Evolutionary conservation across 164 flowering plant species (phyloP).

Genomic region (Chimonanthus salicifolius): DNA sequence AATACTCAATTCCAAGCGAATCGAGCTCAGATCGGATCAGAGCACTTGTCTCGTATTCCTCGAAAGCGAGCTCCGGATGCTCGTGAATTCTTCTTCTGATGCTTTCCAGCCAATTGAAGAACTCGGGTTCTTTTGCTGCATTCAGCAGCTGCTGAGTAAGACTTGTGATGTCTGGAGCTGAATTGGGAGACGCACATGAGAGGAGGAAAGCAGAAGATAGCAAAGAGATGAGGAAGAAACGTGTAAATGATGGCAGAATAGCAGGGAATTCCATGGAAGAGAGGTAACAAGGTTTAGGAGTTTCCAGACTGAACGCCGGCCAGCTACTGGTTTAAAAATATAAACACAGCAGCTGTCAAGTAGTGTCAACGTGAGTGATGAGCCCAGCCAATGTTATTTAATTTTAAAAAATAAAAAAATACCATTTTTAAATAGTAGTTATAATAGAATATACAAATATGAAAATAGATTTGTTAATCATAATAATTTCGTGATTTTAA

Average conservation of each 20-base stretch:
- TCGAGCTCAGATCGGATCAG: slow-evolving; percentile 59
- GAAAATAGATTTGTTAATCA: too few species aligned
- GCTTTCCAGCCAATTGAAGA: slow-evolving; percentile 53
- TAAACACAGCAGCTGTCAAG: too few species aligned
- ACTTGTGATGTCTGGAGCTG: slow-evolving; percentile 1
- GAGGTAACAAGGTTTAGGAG: too few species aligned
- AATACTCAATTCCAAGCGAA: slow-evolving; percentile 48
- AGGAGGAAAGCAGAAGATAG: background rate
- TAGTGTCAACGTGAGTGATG: too few species aligned
- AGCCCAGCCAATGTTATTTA: too few species aligned
- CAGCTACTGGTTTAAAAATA: too few species aligned
- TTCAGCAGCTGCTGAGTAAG: slow-evolving; percentile 34
- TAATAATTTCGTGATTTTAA: too few species aligned
- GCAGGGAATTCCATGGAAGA: background rate
- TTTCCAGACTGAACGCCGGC: too few species aligned
- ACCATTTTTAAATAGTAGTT: too few species aligned
- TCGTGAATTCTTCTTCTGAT: slow-evolving; percentile 58
- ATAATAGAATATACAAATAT: too few species aligned
- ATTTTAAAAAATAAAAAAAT: too few species aligned
- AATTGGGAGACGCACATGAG: slow-evolving; percentile 8
- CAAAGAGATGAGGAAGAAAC: background rate
- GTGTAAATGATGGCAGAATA: background rate
- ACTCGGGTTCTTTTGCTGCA: slow-evolving; percentile 42
- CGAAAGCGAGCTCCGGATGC: slow-evolving; percentile 64
- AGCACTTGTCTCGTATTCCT: slow-evolving; percentile 56